Base-by-base conservation (phyloP, 2,329 filamentous ascomycete species). In the Alternaria sp. region DNA sequence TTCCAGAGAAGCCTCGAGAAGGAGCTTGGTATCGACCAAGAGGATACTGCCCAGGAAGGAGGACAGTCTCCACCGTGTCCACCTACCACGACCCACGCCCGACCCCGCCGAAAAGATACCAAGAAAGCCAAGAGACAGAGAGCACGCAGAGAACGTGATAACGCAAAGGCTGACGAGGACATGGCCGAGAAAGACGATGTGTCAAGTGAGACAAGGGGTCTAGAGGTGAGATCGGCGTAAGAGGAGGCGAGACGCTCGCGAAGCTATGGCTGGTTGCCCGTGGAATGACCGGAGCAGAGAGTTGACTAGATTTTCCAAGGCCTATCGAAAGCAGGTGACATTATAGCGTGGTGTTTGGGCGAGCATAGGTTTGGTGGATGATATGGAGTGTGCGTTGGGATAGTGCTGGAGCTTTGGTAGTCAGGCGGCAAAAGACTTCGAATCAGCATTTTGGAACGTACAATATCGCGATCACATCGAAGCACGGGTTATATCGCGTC, bases 161-260 rank as follows among this genome's bases (percentile, higher is more conserved):
- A 47, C 5, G 44, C 12, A 25, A 47, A 10, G 3, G 21, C 8
- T 0, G 4, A 0, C 21, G 8, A n/a, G 15, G 7, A n/a, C 0
- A 25, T 10, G 21, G 7, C 5, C 21, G 12, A 21, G 28, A 14
- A 51, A n/a, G 28, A 51, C 7, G 49, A 10, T 20, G 21, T 23
- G 8, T 20, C 28, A 25, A 15, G 26, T 18, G 11, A 30, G 47
- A 30, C 14, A 14, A 37, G 8, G n/a, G 37, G 26, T 21, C 28
- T 11, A 23, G 18, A 11, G 28, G 28, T 23, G 11, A 30, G 49
- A 21, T 6, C 12, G 28, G 28, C 21, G 8, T 37, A 2, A 51
- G 3, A 3, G 20, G 28, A 14, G 14, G 28, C 9, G n/a, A 37
- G 18, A 33, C 26, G 12, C 33, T 37, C 33, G 2, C 8, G 15